Conservation (phyloP, 2,329 filamentous ascomycete species). For the Hymenoscyphus occultus region DNA sequence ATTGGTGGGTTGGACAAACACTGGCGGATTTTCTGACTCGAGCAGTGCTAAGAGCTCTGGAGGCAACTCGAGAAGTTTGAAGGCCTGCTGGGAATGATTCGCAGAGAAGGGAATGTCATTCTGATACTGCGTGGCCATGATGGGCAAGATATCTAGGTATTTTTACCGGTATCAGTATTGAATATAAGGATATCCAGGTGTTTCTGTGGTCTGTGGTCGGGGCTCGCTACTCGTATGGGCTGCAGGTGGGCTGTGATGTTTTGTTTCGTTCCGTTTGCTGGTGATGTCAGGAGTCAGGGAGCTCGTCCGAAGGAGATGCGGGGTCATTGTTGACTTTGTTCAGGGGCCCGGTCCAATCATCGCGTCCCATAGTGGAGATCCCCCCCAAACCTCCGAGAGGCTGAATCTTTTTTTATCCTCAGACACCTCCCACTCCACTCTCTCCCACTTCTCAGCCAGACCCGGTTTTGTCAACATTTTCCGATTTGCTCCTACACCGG, state of each 20-base stretch:
- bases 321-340: conserved; percentile 6
- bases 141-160: conserved; percentile 5
- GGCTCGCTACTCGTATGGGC: neutral
- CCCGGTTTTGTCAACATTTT: neutral
- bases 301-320: neutral
- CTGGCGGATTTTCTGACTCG: conserved; percentile 51
- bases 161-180: neutral
- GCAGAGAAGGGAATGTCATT: conserved; percentile 51
- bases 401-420: conserved; percentile 2
- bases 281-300: neutral
- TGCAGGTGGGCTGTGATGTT: neutral
- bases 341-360: neutral
- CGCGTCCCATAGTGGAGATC: neutral
- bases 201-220: neutral
- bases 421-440: neutral
- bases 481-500: neutral
- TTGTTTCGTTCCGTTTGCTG: conserved; percentile 2
- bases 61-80: conserved; percentile 62
- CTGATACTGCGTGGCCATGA: conserved; percentile 34
- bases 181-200: too few relatives aligned
- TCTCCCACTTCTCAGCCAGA: neutral
- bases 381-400: neutral
- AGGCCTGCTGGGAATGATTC: conserved; percentile 47
- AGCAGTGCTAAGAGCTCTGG: conserved; percentile 55
- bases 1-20: conserved; percentile 40